Conservation (phyloP, 2,329 filamentous ascomycete species). For the Elsinoe arachidis region DNA sequence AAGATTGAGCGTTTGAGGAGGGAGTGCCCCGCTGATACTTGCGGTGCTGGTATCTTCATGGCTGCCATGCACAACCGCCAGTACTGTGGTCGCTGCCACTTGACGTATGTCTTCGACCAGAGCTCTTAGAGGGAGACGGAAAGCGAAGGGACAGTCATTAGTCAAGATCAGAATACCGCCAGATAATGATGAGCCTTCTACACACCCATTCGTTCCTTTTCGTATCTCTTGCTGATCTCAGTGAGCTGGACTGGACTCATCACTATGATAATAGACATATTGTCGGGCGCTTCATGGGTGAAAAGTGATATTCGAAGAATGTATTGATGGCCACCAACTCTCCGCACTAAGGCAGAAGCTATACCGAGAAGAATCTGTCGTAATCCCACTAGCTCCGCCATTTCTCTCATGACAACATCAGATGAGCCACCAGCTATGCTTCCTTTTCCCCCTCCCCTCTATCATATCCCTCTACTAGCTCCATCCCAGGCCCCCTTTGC, state of each 20-base stretch:
- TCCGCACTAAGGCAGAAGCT: conserved; percentile 1
- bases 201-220: conserved; percentile 17
- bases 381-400: neutral
- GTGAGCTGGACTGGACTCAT: no score
- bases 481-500: neutral
- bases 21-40: conserved; percentile 91
- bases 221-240: conserved; percentile 22
- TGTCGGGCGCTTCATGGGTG: no score
- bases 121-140: conserved; percentile 15
- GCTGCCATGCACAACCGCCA: conserved; percentile 99
- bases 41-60: conserved; percentile 99
- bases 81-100: conserved; percentile 73
- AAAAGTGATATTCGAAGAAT: conserved; percentile 16
- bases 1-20: conserved; percentile 99
- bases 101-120: conserved; percentile 64
- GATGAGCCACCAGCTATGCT: neutral
- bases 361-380: neutral
- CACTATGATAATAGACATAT: no score
- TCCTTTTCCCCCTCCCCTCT: no score
- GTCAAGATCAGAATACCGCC: conserved; percentile 26
- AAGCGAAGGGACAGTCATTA: neutral
- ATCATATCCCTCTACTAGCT: neutral
- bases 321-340: conserved; percentile 11
- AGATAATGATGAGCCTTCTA: conserved; percentile 18
- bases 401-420: neutral